phyloP scores from a whole-genome alignment of 1,284 basidiomycete genomes.

The Quambalaria eucalypti region DNA sequence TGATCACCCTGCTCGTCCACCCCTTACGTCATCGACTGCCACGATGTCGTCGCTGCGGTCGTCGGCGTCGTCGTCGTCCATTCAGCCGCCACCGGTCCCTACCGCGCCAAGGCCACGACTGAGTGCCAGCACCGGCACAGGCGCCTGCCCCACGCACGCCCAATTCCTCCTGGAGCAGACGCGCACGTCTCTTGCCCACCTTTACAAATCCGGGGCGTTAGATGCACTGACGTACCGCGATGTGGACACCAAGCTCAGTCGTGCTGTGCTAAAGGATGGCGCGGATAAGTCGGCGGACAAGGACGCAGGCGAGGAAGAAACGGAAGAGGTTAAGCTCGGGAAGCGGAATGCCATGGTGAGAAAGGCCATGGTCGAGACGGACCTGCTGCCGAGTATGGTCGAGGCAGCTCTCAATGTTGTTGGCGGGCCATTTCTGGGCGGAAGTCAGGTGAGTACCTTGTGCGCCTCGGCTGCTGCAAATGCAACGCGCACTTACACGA shows the following conservation, averaged over 20 bases:
- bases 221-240: slow-evolving; percentile 1
- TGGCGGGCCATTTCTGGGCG: slow-evolving; percentile 1
- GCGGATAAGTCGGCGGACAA: not conserved
- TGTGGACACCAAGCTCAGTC: not conserved
- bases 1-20: too few relatives aligned
- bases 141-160: slow-evolving; percentile 6
- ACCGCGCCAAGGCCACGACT: too few relatives aligned
- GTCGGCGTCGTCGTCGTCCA: too few relatives aligned
- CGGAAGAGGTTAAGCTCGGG: slow-evolving; percentile 37
- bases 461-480: too few relatives aligned
- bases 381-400: slow-evolving; percentile 2
- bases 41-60: too few relatives aligned
- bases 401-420: slow-evolving; percentile 6
- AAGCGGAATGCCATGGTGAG: slow-evolving; percentile 15
- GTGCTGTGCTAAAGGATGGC: slow-evolving; percentile 1
- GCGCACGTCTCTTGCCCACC: slow-evolving; percentile 8
- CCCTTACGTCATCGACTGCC: too few relatives aligned
- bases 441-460: not conserved
- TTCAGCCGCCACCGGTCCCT: not conserved
- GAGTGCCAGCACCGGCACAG: not conserved
- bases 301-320: slow-evolving; percentile 7
- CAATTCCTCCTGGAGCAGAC: slow-evolving; percentile 6
- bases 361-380: slow-evolving; percentile 2
- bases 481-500: too few relatives aligned
- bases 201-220: not conserved